phyloP scores from a whole-genome alignment of 148 eudicot species.

The Vaccinium vitisidaea region DNA sequence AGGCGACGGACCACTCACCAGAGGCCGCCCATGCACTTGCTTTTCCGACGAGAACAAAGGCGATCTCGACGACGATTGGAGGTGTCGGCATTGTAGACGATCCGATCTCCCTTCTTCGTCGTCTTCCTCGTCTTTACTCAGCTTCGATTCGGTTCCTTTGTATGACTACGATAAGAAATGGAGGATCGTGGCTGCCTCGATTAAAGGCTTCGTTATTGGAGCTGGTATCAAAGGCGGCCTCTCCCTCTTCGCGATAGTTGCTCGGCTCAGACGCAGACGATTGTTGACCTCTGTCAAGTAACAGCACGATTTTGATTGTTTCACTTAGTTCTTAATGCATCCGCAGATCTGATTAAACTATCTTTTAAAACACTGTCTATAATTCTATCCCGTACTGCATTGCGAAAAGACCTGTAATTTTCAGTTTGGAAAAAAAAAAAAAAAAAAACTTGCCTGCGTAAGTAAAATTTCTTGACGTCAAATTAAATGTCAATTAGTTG shows the following conservation, averaged over 20 bases:
- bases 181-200: constrained; percentile 55
- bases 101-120: constrained; percentile 42
- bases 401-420: no score
- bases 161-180: constrained; percentile 48
- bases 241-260: constrained; percentile 72
- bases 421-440: no score
- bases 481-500: no score
- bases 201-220: constrained; percentile 83
- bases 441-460: no score
- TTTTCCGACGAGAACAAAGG: constrained; percentile 1
- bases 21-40: constrained; percentile 8
- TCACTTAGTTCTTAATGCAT: not conserved
- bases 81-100: constrained; percentile 46
- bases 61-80: constrained; percentile 3
- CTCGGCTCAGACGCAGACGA: constrained; percentile 71
- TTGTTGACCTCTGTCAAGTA: constrained; percentile 43
- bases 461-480: no score
- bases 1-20: constrained; percentile 16
- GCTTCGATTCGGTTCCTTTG: constrained; percentile 55
- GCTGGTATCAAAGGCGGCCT: constrained; percentile 95
- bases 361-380: no score
- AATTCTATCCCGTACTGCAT: no score
- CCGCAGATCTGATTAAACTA: constrained; percentile 9
- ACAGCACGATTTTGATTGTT: not conserved
- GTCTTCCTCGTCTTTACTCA: constrained; percentile 45